These are phyloP conservation scores for Dioscorea cayenensis DNA, from an alignment of 116 monocot genomes.

Conservation along the genomic window DNA sequence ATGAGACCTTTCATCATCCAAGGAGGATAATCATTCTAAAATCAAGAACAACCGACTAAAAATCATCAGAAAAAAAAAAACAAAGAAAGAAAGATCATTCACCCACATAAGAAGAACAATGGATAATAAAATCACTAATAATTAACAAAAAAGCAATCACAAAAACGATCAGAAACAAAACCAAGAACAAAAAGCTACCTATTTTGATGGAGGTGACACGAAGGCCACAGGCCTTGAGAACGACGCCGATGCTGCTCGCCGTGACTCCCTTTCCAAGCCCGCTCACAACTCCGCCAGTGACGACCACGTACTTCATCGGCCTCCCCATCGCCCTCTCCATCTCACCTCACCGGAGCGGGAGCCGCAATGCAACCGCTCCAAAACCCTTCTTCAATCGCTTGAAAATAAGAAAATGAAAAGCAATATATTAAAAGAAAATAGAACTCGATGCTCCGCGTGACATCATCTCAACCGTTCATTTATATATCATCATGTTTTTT, in stretches of 20 bases:
- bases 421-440: too few species aligned
- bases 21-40: background rate
- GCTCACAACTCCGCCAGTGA: constrained; percentile 69
- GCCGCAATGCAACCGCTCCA: too few species aligned
- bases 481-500: too few species aligned
- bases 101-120: too few species aligned
- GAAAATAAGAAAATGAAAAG: too few species aligned
- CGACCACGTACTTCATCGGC: constrained; percentile 55
- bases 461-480: too few species aligned
- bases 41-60: background rate
- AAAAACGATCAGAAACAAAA: background rate
- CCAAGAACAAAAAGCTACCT: constrained; percentile 13
- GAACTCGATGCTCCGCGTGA: too few species aligned
- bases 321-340: constrained; percentile 4
- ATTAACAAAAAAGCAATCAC: background rate
- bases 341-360: background rate
- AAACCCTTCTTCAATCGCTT: too few species aligned
- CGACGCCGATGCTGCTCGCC: constrained; percentile 65
- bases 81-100: too few species aligned
- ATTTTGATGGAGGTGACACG: constrained; percentile 75
- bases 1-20: background rate
- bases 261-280: constrained; percentile 76
- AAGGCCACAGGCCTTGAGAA: constrained; percentile 65
- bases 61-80: background rate
- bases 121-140: too few species aligned